Base-by-base conservation (phyloP, 2,329 filamentous ascomycete species). In the Volutella citrinella region DNA sequence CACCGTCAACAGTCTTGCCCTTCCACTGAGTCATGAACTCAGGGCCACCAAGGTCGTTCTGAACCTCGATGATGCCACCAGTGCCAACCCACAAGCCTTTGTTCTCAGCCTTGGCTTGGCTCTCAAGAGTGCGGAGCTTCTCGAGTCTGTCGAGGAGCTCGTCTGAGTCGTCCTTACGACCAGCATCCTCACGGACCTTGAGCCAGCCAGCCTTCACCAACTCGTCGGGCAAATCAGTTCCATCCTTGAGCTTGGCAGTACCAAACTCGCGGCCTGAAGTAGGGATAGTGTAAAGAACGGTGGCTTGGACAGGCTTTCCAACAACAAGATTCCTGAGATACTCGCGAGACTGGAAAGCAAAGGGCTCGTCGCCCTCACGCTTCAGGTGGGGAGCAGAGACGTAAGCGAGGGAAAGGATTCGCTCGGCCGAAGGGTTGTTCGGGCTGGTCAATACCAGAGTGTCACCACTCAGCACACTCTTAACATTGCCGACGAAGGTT, bases 281-380 rank as follows among this genome's bases (percentile, higher is more conserved):
- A 12, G 91, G 89, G 40, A 97, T 84, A 40, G 84, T 87, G 68
- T 98, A 97, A 33, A 90, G 74, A 26, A 95, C 74, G 40, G 80
- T 80, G 71, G 91, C 95, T 51, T 90, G 82, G 43, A 98, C 74
- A 18, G 82, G 76, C 64, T 95, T 95, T 57, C 91, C 91, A 36
- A 97, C 84, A 24, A 84, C 75, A 32, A 90, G 72, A 48, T 84
- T 82, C 55, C 93, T 85, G 42, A 98, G 77, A 61, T 86, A 93
- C 65, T 98, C 93, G 57, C 93, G 87, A 40, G 93, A 95, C 65
- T 93, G 84, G 65, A 96, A 98, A 38, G 87, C 89, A 57, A 85
- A 94, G 22, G 84, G 82, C 76, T 96, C 90, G 56, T 96, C 91
- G 38, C 87, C 89, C 51, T 96, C 90, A 63, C 88, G 83, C 68